Evolutionary conservation across 2,329 filamentous ascomycete species (phyloP).

Genomic region (Phialophora macrospora): DNA sequence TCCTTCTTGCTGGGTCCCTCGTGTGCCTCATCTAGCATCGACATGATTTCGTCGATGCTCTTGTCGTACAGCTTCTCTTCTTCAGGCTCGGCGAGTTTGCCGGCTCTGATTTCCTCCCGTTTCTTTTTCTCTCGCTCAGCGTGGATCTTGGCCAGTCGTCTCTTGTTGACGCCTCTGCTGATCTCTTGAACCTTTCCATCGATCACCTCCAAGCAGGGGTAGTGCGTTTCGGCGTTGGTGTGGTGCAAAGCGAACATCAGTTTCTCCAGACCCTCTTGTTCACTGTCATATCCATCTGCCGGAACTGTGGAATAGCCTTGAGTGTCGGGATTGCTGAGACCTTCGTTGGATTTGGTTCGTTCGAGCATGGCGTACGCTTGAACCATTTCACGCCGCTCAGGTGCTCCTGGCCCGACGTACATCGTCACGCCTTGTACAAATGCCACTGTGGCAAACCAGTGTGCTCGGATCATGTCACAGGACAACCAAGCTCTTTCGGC

Average conservation of each 20-base stretch:
- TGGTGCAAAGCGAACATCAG: conserved; percentile 27
- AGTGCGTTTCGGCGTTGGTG: conserved; percentile 7
- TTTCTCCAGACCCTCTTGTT: conserved; percentile 16
- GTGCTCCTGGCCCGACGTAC: not conserved
- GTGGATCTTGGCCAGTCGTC: not conserved
- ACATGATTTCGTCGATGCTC: not conserved
- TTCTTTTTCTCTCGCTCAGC: not conserved
- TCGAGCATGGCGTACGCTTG: not conserved
- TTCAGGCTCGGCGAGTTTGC: not conserved
- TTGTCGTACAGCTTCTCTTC: not conserved
- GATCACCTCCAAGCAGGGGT: conserved; percentile 20
- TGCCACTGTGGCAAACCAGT: conserved; percentile 9
- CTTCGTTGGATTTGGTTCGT: not conserved
- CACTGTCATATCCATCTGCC: conserved; percentile 13
- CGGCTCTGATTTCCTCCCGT: not conserved
- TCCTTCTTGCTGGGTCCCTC: not conserved
- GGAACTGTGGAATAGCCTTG: conserved; percentile 10
- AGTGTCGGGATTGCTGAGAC: not conserved
- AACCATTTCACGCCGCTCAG: not conserved
- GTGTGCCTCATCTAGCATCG: not conserved
- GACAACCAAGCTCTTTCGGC: not conserved
- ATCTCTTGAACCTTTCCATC: conserved; percentile 17
- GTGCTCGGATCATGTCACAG: conserved; percentile 13
- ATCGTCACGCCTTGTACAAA: not conserved
- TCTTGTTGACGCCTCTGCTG: not conserved